Base-by-base conservation (phyloP, 495 filamentous ascomycete genomes). In the Penicillium atrosanguineum region DNA sequence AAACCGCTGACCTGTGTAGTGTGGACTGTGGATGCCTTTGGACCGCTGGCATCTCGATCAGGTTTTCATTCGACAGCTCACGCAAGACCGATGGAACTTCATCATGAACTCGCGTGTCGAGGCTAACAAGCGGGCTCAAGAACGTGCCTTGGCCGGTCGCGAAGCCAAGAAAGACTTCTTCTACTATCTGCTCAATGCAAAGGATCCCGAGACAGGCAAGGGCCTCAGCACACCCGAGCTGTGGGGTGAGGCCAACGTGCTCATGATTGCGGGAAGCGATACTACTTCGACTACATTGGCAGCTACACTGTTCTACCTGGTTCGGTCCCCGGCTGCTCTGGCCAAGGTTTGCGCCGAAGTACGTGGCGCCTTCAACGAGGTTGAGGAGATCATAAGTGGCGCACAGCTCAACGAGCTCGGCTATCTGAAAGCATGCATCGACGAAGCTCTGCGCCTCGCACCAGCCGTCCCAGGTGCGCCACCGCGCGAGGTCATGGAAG, bases 221-320 rank as follows among this genome's bases (percentile, higher is more conserved):
- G 85, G 86, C 1, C 86, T 89, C 58, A 74, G 74, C 11, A 85
- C 75, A 11, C 76, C 79, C 2, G 87, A 91, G 56, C 75, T 90
- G 4, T 87, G 84, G 83, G 82, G 79, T 29, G 87, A 90, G 64
- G 82, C 83, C 5, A 87, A 87, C 62, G 69, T 90, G 0, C 75
- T 89, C 4, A 75, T 77, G 67, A 70, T 75, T 51, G 75, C 72
- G 20, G 83, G 83, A 19, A 81, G 77, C 20, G 85, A 87, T 53
- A 85, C 82, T 0, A 83, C 78, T 16, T 75, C 79, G 0, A 82
- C 78, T 3, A 79, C 83, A 7, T 64, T 88, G 39, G 69, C 82
- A 1, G 80, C 79, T 8, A 72, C 77, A 0, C 65, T 89, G 38
- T 87, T 83, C 76, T 87, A 89, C 63, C 79, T 89, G 26, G 64